Conservation (phyloP, 1,139 yeast species). For the Casaregolazyma suthepensis region DNA sequence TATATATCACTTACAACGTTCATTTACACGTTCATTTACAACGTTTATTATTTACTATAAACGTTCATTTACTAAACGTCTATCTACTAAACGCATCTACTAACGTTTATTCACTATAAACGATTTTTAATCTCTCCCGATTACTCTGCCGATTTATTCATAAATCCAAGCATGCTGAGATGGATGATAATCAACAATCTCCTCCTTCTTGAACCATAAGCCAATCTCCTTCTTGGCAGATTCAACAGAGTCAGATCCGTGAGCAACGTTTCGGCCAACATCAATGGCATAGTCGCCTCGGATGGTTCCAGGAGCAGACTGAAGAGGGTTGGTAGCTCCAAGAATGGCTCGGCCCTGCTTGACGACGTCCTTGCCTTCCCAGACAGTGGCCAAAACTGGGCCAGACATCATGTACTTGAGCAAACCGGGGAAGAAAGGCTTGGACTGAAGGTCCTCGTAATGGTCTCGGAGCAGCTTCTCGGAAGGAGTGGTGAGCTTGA, state of each 20-base stretch:
- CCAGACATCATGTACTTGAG: conserved; percentile 97
- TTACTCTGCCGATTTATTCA: conserved; percentile 52
- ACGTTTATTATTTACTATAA: too few species aligned
- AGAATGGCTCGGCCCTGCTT: conserved; percentile 96
- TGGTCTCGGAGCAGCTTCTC: conserved; percentile 87
- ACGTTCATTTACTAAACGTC: too few species aligned
- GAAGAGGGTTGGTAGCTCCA: conserved; percentile 99
- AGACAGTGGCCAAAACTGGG: conserved; percentile 97
- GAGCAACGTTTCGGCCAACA: conserved; percentile 98
- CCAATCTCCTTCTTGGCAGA: conserved; percentile 92
- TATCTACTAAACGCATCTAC: too few species aligned
- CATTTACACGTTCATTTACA: too few species aligned
- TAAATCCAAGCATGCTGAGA: conserved; percentile 84
- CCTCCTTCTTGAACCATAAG: conserved; percentile 98
- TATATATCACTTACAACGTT: too few species aligned
- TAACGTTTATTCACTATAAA: not conserved
- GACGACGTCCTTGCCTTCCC: conserved; percentile 99
- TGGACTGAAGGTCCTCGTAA: conserved; percentile 89
- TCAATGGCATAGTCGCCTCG: conserved; percentile 85
- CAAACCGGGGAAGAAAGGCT: conserved; percentile 95
- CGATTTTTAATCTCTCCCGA: not conserved
- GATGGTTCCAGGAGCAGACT: conserved; percentile 98
- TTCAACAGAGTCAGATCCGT: conserved; percentile 99
- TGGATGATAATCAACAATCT: conserved; percentile 87
- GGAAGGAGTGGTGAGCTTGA: conserved; percentile 85